Percentiles rank a stretch among this genome's conserved stretches.
Evolutionary conservation across 2,329 filamentous ascomycete species (phyloP).

Genomic region (Cucurbitaria berberidis): DNA sequence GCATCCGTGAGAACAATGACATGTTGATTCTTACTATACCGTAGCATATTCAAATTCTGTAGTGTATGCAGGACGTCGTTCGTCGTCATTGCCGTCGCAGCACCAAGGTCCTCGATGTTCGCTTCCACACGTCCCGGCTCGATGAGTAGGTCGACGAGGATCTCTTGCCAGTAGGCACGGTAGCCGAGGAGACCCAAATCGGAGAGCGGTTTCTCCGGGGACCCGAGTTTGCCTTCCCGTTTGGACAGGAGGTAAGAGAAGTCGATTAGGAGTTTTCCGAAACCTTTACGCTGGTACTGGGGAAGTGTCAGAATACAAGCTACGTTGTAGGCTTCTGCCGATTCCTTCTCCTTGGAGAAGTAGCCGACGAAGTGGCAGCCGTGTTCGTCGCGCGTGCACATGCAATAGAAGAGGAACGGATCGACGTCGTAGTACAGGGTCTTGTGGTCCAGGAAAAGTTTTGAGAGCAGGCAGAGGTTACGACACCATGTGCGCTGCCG

Average conservation of each 20-base stretch:
- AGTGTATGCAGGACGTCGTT: conserved; percentile 95
- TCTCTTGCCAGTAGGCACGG: conserved; percentile 96
- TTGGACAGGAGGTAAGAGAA: conserved; percentile 98
- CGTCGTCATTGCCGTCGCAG: conserved; percentile 88
- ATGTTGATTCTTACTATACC: conserved; percentile 95
- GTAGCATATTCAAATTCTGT: conserved; percentile 91
- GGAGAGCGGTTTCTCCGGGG: conserved; percentile 93
- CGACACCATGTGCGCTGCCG: conserved; percentile 96
- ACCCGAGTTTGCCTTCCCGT: conserved; percentile 92
- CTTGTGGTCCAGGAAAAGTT: conserved; percentile 97
- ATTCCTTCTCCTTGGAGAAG: conserved; percentile 98
- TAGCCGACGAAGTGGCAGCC: conserved; percentile 98
- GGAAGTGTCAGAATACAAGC: conserved; percentile 97
- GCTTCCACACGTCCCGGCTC: conserved; percentile 67
- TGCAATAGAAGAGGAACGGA: conserved; percentile 97
- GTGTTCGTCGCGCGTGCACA: conserved; percentile 86
- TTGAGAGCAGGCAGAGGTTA: conserved; percentile 91
- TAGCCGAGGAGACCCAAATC: conserved; percentile 94
- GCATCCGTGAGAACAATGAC: conserved; percentile 91
- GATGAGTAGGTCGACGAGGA: conserved; percentile 85
- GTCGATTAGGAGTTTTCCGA: conserved; percentile 89
- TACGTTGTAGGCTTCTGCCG: conserved; percentile 94
- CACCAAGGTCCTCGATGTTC: conserved; percentile 84
- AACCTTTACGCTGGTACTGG: conserved; percentile 94
- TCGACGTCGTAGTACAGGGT: conserved; percentile 99